Evolutionary conservation across 139 green algal genomes (phyloP).

Genomic region (Pedinophyceae sp.): DNA sequence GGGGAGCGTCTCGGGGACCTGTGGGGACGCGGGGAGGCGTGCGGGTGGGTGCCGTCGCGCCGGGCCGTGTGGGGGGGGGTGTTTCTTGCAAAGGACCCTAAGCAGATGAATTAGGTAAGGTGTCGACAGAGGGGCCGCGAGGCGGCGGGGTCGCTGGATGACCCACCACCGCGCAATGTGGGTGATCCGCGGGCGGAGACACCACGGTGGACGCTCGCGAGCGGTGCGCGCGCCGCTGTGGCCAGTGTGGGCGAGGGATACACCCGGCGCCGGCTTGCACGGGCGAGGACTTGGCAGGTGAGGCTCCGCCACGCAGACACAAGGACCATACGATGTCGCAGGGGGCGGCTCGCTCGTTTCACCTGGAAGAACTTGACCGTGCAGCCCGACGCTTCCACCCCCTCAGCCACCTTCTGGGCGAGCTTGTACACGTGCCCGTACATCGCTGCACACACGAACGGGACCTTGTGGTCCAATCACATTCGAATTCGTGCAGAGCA

Average conservation of each 20-base stretch:
- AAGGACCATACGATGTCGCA: neutral
- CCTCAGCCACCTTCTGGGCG: slow-evolving; percentile 31
- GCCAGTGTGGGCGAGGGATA: neutral
- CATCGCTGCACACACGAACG: no score
- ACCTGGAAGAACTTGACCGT: slow-evolving; percentile 44
- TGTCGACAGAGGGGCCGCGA: neutral
- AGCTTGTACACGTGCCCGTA: slow-evolving; percentile 49
- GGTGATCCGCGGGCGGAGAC: no score
- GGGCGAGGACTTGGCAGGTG: neutral
- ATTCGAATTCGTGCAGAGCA: no score
- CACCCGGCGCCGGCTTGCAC: neutral
- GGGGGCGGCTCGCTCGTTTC: neutral
- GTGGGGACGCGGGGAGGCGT: no score
- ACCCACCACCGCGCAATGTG: no score
- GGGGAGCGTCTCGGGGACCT: slow-evolving; percentile 56
- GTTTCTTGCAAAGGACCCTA: neutral
- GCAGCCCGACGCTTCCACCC: slow-evolving; percentile 36
- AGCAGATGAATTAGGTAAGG: neutral
- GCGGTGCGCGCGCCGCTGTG: no score
- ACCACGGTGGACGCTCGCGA: no score
- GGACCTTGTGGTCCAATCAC: no score
- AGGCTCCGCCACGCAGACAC: neutral
- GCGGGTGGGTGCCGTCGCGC: neutral
- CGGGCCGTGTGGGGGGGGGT: neutral
- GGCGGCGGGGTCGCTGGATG: no score